Base-by-base conservation (phyloP, 805 yeast genomes). In the Candida coquimbonensis region DNA sequence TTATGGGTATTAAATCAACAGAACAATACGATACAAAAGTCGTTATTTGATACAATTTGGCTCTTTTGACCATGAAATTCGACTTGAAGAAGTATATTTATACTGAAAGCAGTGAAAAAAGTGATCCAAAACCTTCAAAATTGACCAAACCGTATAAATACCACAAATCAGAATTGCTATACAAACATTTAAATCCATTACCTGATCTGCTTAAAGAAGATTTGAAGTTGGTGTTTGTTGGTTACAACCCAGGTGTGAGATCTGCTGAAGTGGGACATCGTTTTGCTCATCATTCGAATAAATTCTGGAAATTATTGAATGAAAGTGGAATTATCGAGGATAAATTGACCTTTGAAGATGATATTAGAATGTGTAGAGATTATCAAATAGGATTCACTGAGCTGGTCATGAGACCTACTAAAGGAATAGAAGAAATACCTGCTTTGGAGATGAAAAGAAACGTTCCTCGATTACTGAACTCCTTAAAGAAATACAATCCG, bases 351-450 rank as follows among this genome's bases (percentile, higher is more conserved):
- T 42, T 25, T 42, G 48, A 51, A 17, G 60, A 68, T 37, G 84
- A 80, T 48, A 75, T 66, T 46, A 52, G 52, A 1, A 55, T 55
- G 37, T 52, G 70, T 9, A 56, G 68, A 1, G 58, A 65, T 13
- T 74, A 68, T 51, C 61, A 68, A 3, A 71, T 82, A 3, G 93
- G 91, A 0, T 83, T 85, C 60, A 81, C 90, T 0, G 91, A 85
- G 52, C 64, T 85, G 50, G 84, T 83, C 2, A 63, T 74, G 35
- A 60, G 91, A 38, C 80, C 87, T 24, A 83, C 90, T 0, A 67
- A 67, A 41, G 71, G 77, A 7, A 80, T 81, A 1, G 69, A 66
- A 31, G 85, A 83, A 51, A 67, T 85, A 21, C 57, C 73, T 2
- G 46, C 49, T 24, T 45, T 49, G 9, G 93, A 85, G 56, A 78